Evolutionary conservation across 2,329 filamentous ascomycete genomes (phyloP).

Genomic region (Monilinia fructicola): DNA sequence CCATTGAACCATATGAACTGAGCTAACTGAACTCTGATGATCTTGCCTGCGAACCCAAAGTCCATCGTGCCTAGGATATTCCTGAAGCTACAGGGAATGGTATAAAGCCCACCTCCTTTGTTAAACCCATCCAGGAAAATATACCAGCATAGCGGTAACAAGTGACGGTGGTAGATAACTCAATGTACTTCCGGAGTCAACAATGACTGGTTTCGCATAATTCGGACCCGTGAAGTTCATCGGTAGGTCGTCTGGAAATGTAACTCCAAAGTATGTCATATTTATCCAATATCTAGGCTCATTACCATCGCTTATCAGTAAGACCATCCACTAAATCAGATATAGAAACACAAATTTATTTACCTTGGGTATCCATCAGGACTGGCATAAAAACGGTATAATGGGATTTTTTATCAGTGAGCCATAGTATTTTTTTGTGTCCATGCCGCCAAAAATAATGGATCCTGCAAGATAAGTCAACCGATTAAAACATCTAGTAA

Average conservation of each 20-base stretch:
- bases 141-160: slow-evolving; percentile 24
- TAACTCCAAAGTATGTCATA: slow-evolving; percentile 30
- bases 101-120: slow-evolving; percentile 26
- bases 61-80: slow-evolving; percentile 25
- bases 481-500: not conserved
- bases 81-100: slow-evolving; percentile 22
- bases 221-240: not conserved
- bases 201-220: slow-evolving; percentile 25
- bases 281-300: slow-evolving; percentile 31
- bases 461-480: slow-evolving; percentile 24
- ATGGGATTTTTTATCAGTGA: slow-evolving; percentile 28
- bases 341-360: not conserved
- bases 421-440: slow-evolving; percentile 31
- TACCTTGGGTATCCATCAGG: slow-evolving; percentile 28
- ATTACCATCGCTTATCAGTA: slow-evolving; percentile 2
- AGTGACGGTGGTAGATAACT: slow-evolving; percentile 24
- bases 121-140: slow-evolving; percentile 27
- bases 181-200: slow-evolving; percentile 30
- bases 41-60: slow-evolving; percentile 28
- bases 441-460: slow-evolving; percentile 32
- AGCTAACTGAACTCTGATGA: slow-evolving; percentile 27
- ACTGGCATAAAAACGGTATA: slow-evolving; percentile 23
- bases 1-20: slow-evolving; percentile 28
- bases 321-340: not conserved
- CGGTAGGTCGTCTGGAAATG: slow-evolving; percentile 21